phyloP scores from a whole-genome alignment of 345 rosid species.

The Trapa bicornis region DNA sequence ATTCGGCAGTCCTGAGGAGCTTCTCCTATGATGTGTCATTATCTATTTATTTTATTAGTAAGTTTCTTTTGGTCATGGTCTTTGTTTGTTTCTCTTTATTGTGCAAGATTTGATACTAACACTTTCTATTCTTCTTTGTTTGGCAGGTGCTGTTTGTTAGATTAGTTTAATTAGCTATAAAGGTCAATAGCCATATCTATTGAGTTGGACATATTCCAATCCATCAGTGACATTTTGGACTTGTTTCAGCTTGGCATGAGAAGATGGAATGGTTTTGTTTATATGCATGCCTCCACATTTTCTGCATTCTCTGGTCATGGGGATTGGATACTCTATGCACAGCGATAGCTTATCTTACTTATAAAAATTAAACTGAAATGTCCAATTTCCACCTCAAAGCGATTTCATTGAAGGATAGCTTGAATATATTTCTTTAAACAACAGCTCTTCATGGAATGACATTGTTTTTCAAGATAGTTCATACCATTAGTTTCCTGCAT shows the following conservation, averaged over 20 bases:
- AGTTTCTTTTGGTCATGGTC: background rate
- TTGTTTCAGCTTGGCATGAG: constrained; percentile 7
- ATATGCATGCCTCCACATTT: background rate
- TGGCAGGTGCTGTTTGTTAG: constrained; percentile 55
- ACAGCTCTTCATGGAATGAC: background rate
- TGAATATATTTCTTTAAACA: background rate
- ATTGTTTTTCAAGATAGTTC: background rate
- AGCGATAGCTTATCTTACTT: background rate
- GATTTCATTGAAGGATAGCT: background rate
- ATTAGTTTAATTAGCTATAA: constrained; percentile 24
- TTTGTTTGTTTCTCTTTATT: background rate
- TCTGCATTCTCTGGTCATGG: constrained; percentile 25
- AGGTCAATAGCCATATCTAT: background rate
- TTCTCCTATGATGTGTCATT: constrained; percentile 5
- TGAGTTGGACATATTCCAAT: background rate
- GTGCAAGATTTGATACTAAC: constrained; percentile 1
- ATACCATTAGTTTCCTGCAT: background rate
- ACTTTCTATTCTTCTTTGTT: constrained; percentile 5
- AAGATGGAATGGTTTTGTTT: background rate
- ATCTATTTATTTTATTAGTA: constrained; percentile 28
- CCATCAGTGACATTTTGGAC: background rate
- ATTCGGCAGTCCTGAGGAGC: constrained; percentile 37
- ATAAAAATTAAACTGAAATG: background rate
- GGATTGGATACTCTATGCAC: constrained; percentile 11
- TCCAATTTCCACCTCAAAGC: background rate